phyloP scores from a whole-genome alignment of 305 asterid species.

The Solanum hybrid region DNA sequence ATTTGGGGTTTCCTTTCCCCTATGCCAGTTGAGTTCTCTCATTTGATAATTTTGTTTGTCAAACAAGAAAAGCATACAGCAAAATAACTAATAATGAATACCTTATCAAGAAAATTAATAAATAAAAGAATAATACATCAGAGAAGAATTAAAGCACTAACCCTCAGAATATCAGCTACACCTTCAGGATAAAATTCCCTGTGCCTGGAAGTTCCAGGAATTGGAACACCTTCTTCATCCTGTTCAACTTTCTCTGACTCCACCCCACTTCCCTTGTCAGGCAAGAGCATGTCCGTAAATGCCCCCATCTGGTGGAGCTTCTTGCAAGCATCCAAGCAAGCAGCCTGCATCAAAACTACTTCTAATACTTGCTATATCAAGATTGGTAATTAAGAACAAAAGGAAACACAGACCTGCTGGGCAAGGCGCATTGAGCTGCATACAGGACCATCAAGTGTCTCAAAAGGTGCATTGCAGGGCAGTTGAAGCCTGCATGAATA shows the following conservation, averaged over 20 bases:
- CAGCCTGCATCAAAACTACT: constrained; percentile 53
- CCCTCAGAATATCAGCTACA: constrained; percentile 87
- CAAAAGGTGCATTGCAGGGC: constrained; percentile 98
- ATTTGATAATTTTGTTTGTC: not conserved
- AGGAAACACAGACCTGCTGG: constrained; percentile 64
- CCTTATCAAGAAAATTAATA: not conserved
- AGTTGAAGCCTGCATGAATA: constrained; percentile 99
- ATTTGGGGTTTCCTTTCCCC: not conserved
- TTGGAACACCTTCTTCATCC: constrained; percentile 87
- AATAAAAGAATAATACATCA: constrained; percentile 1
- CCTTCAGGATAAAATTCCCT: constrained; percentile 99
- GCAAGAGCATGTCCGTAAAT: constrained; percentile 97
- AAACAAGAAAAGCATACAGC: not conserved
- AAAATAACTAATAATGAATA: constrained; percentile 5
- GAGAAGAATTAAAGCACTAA: constrained; percentile 21
- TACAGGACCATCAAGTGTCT: constrained; percentile 89
- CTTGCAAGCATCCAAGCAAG: constrained; percentile 98
- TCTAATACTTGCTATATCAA: not conserved
- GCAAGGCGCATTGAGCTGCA: constrained; percentile 97
- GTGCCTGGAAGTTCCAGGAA: constrained; percentile 97
- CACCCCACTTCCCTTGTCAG: constrained; percentile 87
- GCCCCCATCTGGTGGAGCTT: constrained; percentile 99
- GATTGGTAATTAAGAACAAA: not conserved
- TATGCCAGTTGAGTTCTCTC: not conserved
- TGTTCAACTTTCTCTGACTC: constrained; percentile 71